Evolutionary conservation across 306 rosid genomes (phyloP).

Genomic region (Echinosophora koreensis): DNA sequence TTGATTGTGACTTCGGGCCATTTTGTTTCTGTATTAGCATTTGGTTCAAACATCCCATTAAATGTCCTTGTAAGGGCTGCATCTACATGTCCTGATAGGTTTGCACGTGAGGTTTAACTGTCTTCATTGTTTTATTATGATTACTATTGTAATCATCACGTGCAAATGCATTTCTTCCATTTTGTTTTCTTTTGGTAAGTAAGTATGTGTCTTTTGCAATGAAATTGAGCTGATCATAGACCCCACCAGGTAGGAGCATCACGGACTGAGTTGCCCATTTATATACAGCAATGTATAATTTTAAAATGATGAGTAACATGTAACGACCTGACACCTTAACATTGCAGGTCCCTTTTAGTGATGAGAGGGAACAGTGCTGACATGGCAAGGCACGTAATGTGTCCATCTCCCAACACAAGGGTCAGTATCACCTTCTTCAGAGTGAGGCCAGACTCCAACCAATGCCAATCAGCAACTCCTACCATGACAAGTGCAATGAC

Average conservation of each 20-base stretch:
- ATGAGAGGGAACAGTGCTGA: constrained; percentile 99
- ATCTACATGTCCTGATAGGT: constrained; percentile 25
- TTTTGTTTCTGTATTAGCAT: neutral
- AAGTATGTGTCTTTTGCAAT: constrained; percentile 16
- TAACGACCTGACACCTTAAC: neutral
- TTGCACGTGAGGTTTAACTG: neutral
- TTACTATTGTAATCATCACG: neutral
- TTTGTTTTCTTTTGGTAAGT: neutral
- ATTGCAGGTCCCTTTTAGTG: constrained; percentile 82
- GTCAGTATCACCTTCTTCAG: constrained; percentile 84
- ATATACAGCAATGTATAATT: neutral
- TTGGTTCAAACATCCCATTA: neutral
- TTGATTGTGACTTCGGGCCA: constrained; percentile 13
- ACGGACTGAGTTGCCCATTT: too few relatives aligned
- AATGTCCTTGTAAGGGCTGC: neutral
- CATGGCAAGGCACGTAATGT: constrained; percentile 98
- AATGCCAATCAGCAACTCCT: constrained; percentile 67
- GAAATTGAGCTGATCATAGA: constrained; percentile 11
- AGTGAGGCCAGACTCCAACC: constrained; percentile 75
- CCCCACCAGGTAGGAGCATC: too few relatives aligned
- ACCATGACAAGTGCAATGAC: constrained; percentile 61
- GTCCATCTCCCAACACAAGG: constrained; percentile 83
- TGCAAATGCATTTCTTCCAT: neutral
- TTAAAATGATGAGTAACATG: neutral
- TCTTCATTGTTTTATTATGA: neutral